Conservation (phyloP, 2,329 filamentous ascomycete species). For the Rutstroemia sp. region DNA sequence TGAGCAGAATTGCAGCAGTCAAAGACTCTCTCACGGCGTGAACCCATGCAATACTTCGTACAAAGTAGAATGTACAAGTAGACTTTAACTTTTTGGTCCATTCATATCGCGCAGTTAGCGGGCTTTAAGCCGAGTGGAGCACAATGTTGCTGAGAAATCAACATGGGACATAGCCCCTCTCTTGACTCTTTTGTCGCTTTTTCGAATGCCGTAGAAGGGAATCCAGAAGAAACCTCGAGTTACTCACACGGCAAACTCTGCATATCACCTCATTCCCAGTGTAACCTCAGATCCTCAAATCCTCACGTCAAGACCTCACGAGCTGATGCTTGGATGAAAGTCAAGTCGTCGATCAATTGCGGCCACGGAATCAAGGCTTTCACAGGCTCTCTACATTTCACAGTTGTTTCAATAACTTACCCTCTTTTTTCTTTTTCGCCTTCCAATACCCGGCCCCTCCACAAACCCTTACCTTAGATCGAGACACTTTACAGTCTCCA, state of each 20-base stretch:
- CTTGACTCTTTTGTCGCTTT: no score
- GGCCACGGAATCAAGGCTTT: conserved; percentile 1
- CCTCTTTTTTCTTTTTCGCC: background rate
- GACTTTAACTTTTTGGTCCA: background rate
- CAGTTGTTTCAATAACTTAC: no score
- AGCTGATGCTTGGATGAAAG: no score
- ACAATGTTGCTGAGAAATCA: conserved; percentile 6
- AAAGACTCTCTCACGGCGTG: no score
- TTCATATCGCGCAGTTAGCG: background rate
- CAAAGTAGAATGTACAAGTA: background rate
- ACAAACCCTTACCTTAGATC: background rate
- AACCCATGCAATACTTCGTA: no score
- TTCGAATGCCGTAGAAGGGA: no score
- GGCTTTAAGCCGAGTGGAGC: background rate
- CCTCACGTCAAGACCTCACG: no score
- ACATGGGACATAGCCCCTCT: background rate
- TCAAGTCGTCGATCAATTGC: background rate
- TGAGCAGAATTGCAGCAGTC: no score
- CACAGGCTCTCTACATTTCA: background rate
- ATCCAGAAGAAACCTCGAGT: background rate
- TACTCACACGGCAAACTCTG: background rate
- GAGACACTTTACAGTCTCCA: background rate
- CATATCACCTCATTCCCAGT: background rate
- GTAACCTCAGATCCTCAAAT: background rate
- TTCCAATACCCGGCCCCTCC: background rate